Conservation (phyloP, 2,329 filamentous ascomycete genomes). For the Cladophialophora psammophila region DNA sequence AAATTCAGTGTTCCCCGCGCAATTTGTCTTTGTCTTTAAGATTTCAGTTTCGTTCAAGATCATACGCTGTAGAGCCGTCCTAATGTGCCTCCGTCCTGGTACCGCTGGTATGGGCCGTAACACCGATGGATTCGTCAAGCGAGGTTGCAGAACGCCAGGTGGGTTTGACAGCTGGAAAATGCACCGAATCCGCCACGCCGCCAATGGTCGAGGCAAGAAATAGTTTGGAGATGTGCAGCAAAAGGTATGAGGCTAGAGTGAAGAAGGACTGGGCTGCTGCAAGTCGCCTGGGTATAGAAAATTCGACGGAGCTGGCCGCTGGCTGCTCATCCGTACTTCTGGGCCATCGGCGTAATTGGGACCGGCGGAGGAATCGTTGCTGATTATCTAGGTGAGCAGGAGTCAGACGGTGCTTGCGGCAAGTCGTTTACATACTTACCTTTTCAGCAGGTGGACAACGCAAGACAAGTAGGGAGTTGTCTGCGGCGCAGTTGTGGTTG, state of each 20-base stretch:
- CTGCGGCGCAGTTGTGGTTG: background rate
- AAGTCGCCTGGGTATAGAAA: conserved; percentile 8
- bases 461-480: background rate
- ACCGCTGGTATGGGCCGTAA: conserved; percentile 5
- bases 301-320: conserved; percentile 3
- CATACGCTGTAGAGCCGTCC: background rate
- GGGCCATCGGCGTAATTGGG: background rate
- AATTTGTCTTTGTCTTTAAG: background rate
- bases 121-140: conserved; percentile 22
- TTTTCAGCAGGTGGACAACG: background rate
- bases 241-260: background rate
- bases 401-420: background rate
- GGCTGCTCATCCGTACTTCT: background rate
- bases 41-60: background rate
- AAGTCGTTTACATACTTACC: background rate
- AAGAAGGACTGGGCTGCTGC: conserved; percentile 7
- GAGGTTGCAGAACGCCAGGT: conserved; percentile 15
- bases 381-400: background rate
- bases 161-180: conserved; percentile 7
- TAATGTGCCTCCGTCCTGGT: background rate
- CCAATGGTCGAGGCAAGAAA: conserved; percentile 1
- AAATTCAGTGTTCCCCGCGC: background rate
- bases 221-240: conserved; percentile 10
- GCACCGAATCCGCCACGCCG: conserved; percentile 14
- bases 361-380: background rate